Percentiles rank a stretch among this genome's conserved stretches.
phyloP scores from a whole-genome alignment of 2,329 filamentous ascomycete species.

The Leptographium galeiforme region DNA sequence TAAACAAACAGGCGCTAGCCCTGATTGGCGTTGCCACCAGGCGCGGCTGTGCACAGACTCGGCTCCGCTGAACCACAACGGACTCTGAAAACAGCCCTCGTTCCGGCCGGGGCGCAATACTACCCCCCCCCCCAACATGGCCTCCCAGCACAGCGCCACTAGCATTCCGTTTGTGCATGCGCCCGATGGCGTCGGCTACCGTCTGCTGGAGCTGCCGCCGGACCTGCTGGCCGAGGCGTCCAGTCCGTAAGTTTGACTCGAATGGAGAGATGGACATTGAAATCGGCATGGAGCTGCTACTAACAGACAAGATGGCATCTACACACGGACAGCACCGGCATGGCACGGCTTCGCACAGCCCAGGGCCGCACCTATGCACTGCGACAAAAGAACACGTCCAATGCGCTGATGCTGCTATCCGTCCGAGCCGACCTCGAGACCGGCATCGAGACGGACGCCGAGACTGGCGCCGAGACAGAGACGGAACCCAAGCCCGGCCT shows the following conservation, averaged over 20 bases:
- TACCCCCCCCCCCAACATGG: slow-evolving; percentile 18
- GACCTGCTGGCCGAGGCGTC: slow-evolving; percentile 39
- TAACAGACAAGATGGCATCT: slow-evolving; percentile 9
- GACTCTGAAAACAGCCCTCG: neutral
- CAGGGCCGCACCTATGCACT: slow-evolving; percentile 41
- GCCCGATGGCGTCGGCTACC: slow-evolving; percentile 37
- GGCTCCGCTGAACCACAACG: too few species aligned
- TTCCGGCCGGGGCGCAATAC: neutral
- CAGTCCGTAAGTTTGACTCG: slow-evolving; percentile 30
- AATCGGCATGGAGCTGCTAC: neutral
- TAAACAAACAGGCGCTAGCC: slow-evolving; percentile 6
- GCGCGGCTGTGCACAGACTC: too few species aligned
- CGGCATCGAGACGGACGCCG: neutral
- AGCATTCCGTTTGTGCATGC: slow-evolving; percentile 37
- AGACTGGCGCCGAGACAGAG: neutral
- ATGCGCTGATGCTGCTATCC: slow-evolving; percentile 45
- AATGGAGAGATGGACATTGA: neutral
- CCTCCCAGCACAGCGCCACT: slow-evolving; percentile 28
- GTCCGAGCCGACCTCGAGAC: slow-evolving; percentile 13
- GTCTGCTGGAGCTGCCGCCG: slow-evolving; percentile 47
- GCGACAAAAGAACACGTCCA: slow-evolving; percentile 55
- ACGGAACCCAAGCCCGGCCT: slow-evolving; percentile 22
- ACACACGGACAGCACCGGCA: slow-evolving; percentile 34
- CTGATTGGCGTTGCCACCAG: too few species aligned
- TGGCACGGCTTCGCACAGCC: slow-evolving; percentile 36